phyloP scores from a whole-genome alignment of 768 basidiomycete genomes.

The Peribolospora baueri region DNA sequence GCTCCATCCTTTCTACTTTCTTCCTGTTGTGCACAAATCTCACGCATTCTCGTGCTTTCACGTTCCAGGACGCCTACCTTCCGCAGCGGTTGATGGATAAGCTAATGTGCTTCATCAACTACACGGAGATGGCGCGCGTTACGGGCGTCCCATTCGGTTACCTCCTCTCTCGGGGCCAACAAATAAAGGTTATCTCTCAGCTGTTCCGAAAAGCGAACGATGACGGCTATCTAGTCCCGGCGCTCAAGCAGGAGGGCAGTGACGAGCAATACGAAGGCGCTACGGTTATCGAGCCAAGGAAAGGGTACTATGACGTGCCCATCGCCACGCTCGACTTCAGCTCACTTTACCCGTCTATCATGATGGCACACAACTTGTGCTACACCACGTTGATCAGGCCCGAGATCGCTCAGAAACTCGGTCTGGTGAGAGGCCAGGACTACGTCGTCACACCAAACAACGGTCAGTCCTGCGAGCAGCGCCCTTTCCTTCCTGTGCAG shows the following conservation, averaged over 20 bases:
- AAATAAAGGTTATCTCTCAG: conserved; percentile 94
- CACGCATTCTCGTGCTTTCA: not conserved
- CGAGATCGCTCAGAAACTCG: conserved; percentile 45
- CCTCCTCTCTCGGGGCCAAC: conserved; percentile 77
- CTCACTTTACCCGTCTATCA: conserved; percentile 94
- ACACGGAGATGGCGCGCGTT: conserved; percentile 96
- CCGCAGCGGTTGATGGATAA: conserved; percentile 91
- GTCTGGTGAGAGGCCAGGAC: conserved; percentile 58
- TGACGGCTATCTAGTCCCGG: conserved; percentile 70
- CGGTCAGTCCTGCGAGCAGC: conserved; percentile 26
- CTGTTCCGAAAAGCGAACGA: conserved; percentile 78
- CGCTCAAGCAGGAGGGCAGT: conserved; percentile 63
- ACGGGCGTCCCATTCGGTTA: conserved; percentile 99
- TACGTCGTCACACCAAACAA: conserved; percentile 91
- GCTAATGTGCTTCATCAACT: conserved; percentile 97
- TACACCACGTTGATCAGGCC: conserved; percentile 88
- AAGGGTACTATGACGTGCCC: conserved; percentile 85
- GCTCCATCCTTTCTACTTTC: too few relatives aligned
- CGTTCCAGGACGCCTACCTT: conserved; percentile 71
- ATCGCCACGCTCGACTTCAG: conserved; percentile 98
- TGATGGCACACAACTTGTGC: conserved; percentile 99
- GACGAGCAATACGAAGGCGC: conserved; percentile 99
- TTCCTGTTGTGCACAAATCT: not conserved
- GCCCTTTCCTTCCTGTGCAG: not conserved
- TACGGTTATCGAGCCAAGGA: conserved; percentile 89